These are phyloP conservation scores for Flaveria sonorensis DNA, from an alignment of 129 eudicot genomes.

Conservation along the genomic window DNA sequence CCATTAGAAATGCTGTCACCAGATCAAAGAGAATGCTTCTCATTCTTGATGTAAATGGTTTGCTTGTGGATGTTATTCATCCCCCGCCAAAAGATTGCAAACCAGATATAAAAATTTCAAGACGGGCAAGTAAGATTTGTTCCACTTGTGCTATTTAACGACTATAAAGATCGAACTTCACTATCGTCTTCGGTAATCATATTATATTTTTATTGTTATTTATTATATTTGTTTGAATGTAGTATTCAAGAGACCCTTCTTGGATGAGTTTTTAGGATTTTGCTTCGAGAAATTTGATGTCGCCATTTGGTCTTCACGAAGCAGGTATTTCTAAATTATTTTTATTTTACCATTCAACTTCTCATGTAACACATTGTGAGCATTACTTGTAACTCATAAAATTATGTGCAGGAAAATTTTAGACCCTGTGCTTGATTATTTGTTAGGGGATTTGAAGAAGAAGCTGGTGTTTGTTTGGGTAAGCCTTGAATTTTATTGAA, in stretches of 20 bases:
- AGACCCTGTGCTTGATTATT: constrained; percentile 68
- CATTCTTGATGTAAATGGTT: constrained; percentile 88
- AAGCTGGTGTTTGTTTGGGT: constrained; percentile 86
- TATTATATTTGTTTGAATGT: not conserved
- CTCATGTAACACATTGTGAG: not conserved
- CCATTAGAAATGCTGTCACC: constrained; percentile 16
- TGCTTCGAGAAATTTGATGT: constrained; percentile 60
- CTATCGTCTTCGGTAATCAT: constrained; percentile 17
- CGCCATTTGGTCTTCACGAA: constrained; percentile 54
- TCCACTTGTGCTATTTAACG: constrained; percentile 22
- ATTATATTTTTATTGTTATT: not conserved
- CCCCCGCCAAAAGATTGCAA: constrained; percentile 67
- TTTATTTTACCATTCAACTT: constrained; percentile 15
- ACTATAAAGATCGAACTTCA: not conserved
- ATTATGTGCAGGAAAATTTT: constrained; percentile 54
- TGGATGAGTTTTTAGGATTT: constrained; percentile 47
- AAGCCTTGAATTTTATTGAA: constrained; percentile 25
- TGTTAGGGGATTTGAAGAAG: constrained; percentile 68
- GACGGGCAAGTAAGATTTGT: constrained; percentile 74
- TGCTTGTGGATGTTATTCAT: constrained; percentile 67
- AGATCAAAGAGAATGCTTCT: constrained; percentile 64
- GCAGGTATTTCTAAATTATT: constrained; percentile 42
- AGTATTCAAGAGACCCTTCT: constrained; percentile 60
- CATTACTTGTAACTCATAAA: constrained; percentile 24
- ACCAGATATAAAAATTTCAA: constrained; percentile 54